A percentile compares a stretch with the other conserved stretches of the same genome.
Conservation (phyloP, 768 basidiomycete genomes). For the Naganishia randhawae region DNA sequence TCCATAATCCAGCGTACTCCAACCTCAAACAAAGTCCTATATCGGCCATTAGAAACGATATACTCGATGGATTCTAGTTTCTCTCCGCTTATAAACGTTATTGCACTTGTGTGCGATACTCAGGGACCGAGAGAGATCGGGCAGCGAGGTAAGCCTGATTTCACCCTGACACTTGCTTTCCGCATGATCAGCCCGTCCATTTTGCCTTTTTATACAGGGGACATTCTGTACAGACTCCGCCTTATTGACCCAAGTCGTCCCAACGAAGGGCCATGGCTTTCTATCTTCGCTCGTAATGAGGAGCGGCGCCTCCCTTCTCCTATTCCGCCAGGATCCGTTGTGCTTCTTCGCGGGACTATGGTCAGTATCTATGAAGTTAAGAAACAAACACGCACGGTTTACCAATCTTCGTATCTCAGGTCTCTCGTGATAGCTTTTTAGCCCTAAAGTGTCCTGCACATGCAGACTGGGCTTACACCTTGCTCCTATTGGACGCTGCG, state of each 20-base stretch:
- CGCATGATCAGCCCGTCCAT: neutral
- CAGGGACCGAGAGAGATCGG: neutral
- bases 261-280: constrained; percentile 2
- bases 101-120: neutral
- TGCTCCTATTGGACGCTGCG: neutral
- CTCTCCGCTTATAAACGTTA: neutral
- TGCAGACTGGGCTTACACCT: constrained; percentile 1
- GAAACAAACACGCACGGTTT: neutral
- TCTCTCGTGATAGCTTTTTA: neutral
- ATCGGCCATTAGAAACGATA: neutral
- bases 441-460: constrained; percentile 8
- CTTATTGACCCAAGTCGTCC: constrained; percentile 1
- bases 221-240: neutral
- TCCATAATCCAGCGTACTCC: neutral
- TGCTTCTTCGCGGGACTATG: constrained; percentile 1
- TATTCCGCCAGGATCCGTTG: neutral
- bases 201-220: neutral
- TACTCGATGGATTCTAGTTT: neutral
- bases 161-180: too few relatives aligned
- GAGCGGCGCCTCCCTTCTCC: neutral
- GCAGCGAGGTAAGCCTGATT: neutral
- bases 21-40: neutral
- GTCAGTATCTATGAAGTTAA: neutral
- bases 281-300: neutral
- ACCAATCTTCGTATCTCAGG: neutral